phyloP scores from a whole-genome alignment of 2,329 filamentous ascomycete species.

The Triangularia setosa region DNA sequence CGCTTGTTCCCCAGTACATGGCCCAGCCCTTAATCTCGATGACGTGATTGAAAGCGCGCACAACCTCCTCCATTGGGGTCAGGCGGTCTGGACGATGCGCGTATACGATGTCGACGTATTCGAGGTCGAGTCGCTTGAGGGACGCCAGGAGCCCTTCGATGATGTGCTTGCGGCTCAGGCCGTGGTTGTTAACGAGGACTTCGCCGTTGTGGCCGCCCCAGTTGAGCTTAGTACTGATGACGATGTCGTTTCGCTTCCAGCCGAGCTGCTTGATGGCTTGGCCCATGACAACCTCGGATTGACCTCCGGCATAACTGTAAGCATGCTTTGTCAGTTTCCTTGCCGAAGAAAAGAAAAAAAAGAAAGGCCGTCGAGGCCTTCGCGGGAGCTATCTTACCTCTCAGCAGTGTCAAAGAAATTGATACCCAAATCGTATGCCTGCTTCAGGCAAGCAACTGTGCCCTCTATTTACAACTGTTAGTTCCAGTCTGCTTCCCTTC shows the following conservation, averaged over 20 bases:
- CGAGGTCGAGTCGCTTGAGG: conserved; percentile 55
- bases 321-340: conserved; percentile 59
- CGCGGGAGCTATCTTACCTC: conserved; percentile 33
- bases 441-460: conserved; percentile 59
- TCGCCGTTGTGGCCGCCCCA: conserved; percentile 54
- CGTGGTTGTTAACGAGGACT: conserved; percentile 53
- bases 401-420: conserved; percentile 66
- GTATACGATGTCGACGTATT: conserved; percentile 64
- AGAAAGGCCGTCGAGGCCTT: too few species aligned
- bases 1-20: conserved; percentile 63
- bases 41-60: conserved; percentile 47
- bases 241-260: conserved; percentile 52
- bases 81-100: conserved; percentile 56
- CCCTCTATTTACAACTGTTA: conserved; percentile 8
- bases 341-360: background rate
- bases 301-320: conserved; percentile 59
- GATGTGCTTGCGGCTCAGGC: conserved; percentile 48
- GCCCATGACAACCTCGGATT: conserved; percentile 51
- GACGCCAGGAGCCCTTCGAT: conserved; percentile 56
- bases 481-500: too few species aligned
- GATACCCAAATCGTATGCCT: conserved; percentile 57
- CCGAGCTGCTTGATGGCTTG: conserved; percentile 49
- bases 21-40: conserved; percentile 64
- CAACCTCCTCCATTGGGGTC: conserved; percentile 60
- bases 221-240: conserved; percentile 59